phyloP scores from a whole-genome alignment of 352 stramenopile genomes.

The Globisporangium echinulatum region DNA sequence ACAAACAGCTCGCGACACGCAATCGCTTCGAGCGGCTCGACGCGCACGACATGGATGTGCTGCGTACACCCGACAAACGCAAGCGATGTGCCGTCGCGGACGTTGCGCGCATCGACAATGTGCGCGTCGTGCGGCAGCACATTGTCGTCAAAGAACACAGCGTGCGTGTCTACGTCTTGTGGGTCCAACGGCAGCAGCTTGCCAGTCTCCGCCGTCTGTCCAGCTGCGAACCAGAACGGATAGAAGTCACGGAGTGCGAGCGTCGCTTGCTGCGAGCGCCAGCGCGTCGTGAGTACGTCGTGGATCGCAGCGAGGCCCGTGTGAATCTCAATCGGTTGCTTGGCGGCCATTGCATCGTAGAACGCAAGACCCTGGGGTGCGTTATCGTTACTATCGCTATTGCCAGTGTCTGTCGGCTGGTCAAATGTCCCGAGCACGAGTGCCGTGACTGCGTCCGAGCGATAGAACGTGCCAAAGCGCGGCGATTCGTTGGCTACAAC shows the following conservation, averaged over 20 bases:
- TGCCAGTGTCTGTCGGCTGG: constrained; percentile 28
- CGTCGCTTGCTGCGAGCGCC: constrained; percentile 42
- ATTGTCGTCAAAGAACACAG: constrained; percentile 82
- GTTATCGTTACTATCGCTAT: constrained; percentile 4
- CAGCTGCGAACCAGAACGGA: constrained; percentile 57
- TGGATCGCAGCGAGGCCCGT: constrained; percentile 42
- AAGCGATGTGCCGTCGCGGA: constrained; percentile 20
- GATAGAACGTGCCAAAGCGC: constrained; percentile 61
- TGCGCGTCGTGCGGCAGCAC: constrained; percentile 58
- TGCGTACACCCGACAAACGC: constrained; percentile 25
- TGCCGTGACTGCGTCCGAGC: constrained; percentile 36
- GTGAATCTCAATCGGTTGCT: constrained; percentile 19
- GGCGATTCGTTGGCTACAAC: constrained; percentile 8
- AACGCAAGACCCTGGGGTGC: constrained; percentile 18
- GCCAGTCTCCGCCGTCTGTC: constrained; percentile 37
- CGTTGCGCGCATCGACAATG: constrained; percentile 56
- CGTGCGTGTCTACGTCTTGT: constrained; percentile 23
- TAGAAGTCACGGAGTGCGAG: constrained; percentile 77
- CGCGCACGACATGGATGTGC: constrained; percentile 49
- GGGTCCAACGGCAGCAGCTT: constrained; percentile 54
- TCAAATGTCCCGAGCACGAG: constrained; percentile 69
- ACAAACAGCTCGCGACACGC: constrained; percentile 47
- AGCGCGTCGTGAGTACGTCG: constrained; percentile 36
- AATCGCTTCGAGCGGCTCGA: constrained; percentile 65
- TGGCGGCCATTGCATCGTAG: constrained; percentile 16